Evolutionary conservation across 129 eudicot genomes (phyloP), one percentile per base, ranked within the genome.

Genomic region (Tagetes patula): DNA sequence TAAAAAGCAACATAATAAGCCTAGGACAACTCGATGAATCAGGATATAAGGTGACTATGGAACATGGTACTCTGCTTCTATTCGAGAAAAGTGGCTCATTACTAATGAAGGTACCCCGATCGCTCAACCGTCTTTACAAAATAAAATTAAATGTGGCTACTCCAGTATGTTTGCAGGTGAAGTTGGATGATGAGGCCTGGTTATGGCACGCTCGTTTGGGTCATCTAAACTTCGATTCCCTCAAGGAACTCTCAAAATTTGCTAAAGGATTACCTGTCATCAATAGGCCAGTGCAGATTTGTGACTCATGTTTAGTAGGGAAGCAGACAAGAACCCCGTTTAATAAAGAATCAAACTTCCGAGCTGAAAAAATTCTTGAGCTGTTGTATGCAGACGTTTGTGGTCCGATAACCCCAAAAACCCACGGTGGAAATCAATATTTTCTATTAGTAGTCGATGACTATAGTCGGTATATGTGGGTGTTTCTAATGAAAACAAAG

Each of bases 161-260:
- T n/a, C 47, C 47, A n/a, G 32, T 63, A 45, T 63, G 69, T 13
- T 40, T 63, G 13, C 69, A 63, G 42, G 43, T 8, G 3, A 39
- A 60, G 43, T 8, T 20, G 27, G 27, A 20, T 20, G 27, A 20
- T 20, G 27, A 20, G 27, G 27, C 27, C 27, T 20, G 27, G 5
- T 12, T 13, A 38, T 63, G 69, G 69, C 69, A 63, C 39, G 69
- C 69, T n/a, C 69, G 69, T 0, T 4, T 63, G 5, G 69, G 69
- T 2, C 69, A 63, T 5, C 3, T 63, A 12, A 63, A 63, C 6
- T 63, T 63, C n/a, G 48, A 63, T 3, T 31, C 69, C 8, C 31
- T 63, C 5, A 63, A 63, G 5, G 13, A 2, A 6, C 4, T 63
- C 11, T 63, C 69, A 1, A 63, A 63, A 3, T 3, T 4, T 2